phyloP scores from a whole-genome alignment of 495 filamentous ascomycete species.

The Penicillium cosmopolitanum region DNA sequence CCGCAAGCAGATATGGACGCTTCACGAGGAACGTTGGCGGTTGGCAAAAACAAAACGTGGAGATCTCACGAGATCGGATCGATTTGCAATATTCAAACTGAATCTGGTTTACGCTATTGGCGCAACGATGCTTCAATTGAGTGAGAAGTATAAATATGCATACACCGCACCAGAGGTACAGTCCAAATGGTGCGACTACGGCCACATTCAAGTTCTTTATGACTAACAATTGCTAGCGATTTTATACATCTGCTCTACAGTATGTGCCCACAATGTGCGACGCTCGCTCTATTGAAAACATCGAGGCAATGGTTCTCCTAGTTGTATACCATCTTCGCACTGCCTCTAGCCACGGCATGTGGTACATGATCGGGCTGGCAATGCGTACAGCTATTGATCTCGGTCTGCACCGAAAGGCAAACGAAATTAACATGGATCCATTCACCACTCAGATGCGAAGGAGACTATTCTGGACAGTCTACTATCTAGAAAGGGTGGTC shows the following conservation, averaged over 20 bases:
- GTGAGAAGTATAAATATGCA: constrained; percentile 43
- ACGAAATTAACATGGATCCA: constrained; percentile 49
- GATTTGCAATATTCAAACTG: constrained; percentile 55
- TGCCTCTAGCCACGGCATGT: constrained; percentile 55
- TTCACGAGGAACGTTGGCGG: constrained; percentile 49
- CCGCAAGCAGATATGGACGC: constrained; percentile 44
- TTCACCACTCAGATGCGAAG: constrained; percentile 53
- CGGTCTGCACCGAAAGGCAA: constrained; percentile 54
- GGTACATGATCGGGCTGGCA: constrained; percentile 60
- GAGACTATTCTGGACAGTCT: constrained; percentile 58
- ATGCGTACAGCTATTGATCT: constrained; percentile 60
- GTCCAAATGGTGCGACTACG: background rate
- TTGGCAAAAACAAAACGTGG: constrained; percentile 46
- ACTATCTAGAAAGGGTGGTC: constrained; percentile 54
- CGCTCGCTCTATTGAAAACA: constrained; percentile 54
- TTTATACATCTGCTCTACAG: constrained; percentile 53
- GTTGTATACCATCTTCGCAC: constrained; percentile 57
- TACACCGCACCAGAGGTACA: constrained; percentile 49
- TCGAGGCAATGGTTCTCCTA: constrained; percentile 59
- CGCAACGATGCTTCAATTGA: constrained; percentile 51
- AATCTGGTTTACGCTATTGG: constrained; percentile 59
- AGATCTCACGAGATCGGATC: constrained; percentile 42
- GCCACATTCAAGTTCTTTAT: background rate
- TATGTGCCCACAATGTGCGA: constrained; percentile 55
- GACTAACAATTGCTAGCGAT: constrained; percentile 34